phyloP scores from a whole-genome alignment of 257 asterid genomes.

The Sherardia arvensis region DNA sequence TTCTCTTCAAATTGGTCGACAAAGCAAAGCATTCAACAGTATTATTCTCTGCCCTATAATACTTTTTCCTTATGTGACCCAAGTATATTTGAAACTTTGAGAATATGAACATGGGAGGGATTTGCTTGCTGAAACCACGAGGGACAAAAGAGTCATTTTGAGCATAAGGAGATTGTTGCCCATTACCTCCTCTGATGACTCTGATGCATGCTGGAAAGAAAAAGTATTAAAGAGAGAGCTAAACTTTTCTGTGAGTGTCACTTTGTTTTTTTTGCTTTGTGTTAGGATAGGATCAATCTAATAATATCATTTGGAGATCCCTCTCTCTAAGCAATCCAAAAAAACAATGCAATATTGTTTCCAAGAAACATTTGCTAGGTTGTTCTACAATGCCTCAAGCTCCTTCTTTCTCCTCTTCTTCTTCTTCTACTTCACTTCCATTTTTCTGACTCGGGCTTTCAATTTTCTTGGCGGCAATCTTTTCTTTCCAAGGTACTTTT shows the following conservation, averaged over 20 bases:
- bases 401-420: constrained; percentile 57
- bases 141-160: constrained; percentile 20
- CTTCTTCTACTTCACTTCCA: constrained; percentile 71
- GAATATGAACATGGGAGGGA: neutral
- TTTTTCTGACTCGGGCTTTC: constrained; percentile 56
- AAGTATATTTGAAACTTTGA: constrained; percentile 9
- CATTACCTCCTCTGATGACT: constrained; percentile 15
- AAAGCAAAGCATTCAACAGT: neutral
- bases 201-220: constrained; percentile 20
- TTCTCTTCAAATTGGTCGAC: constrained; percentile 4
- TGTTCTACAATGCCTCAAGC: constrained; percentile 67
- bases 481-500: constrained; percentile 47
- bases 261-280: constrained; percentile 42
- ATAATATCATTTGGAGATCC: constrained; percentile 11
- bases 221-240: constrained; percentile 44
- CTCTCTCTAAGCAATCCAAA: constrained; percentile 4
- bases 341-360: constrained; percentile 55
- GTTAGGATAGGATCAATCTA: constrained; percentile 14
- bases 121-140: constrained; percentile 1
- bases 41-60: constrained; percentile 1
- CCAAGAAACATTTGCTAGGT: constrained; percentile 40
- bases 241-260: constrained; percentile 22
- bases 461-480: constrained; percentile 68
- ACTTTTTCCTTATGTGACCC: constrained; percentile 6
- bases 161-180: constrained; percentile 10